Evolutionary conservation across 768 basidiomycete genomes (phyloP).

Genomic region (Amanita fuliginea): DNA sequence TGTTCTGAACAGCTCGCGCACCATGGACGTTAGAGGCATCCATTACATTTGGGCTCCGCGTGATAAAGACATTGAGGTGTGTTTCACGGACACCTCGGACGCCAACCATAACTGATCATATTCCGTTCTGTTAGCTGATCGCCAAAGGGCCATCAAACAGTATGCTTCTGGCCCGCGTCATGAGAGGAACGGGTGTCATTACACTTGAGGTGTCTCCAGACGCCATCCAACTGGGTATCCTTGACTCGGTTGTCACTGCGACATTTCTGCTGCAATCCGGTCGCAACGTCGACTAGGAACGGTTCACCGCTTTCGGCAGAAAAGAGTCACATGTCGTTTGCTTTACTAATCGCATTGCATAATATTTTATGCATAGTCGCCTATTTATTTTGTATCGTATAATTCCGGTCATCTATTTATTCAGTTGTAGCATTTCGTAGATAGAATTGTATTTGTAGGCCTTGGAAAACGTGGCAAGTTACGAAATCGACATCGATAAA

Average conservation of each 20-base stretch:
- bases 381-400: background rate
- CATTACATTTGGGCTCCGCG: conserved; percentile 47
- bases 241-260: conserved; percentile 40
- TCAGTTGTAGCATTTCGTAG: background rate
- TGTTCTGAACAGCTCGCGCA: conserved; percentile 25
- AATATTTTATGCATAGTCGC: background rate
- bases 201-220: conserved; percentile 45
- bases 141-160: conserved; percentile 20
- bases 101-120: background rate
- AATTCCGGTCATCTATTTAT: background rate
- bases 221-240: conserved; percentile 41
- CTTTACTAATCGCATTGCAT: background rate
- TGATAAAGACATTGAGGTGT: conserved; percentile 41
- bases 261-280: conserved; percentile 48
- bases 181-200: conserved; percentile 30
- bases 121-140: conserved; percentile 19
- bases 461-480: background rate
- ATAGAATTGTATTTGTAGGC: background rate
- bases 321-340: background rate
- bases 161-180: conserved; percentile 39
- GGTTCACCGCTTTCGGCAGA: background rate
- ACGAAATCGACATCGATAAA: too few relatives aligned
- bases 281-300: conserved; percentile 52
- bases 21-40: conserved; percentile 39
- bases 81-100: conserved; percentile 12